Base-by-base conservation (phyloP, 1,284 basidiomycete genomes). In the Megacollybia platyphylla region DNA sequence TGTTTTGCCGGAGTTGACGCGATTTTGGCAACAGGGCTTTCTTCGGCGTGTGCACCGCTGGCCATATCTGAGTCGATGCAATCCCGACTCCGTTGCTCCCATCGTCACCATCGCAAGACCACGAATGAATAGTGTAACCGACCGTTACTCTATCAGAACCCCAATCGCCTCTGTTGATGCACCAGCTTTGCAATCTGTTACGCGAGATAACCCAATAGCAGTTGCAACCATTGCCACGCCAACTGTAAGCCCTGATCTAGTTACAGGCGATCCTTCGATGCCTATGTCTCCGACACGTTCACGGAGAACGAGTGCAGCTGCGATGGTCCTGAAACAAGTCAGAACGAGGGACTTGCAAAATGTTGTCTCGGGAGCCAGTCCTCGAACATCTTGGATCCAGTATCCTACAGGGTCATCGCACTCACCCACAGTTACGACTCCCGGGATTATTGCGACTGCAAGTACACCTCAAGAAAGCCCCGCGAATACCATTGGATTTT, bases 21-120 rank as follows among this genome's bases (percentile, higher is more conserved):
- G n/a, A 41, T 41, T 13, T 45, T 38, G n/a, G 7, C 20, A 24
- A 24, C 46, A 85, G 83, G 93, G 92, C 0, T 98, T 97, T 56
- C 68, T 99, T 9, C 79, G 89, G 5, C 71, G 96, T 31, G 83
- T 97, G 0, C 90, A 97, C 57, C 79, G 92, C 11, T 98, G 87
- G 73, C 96, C 96, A 0, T 67, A 96, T 31, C 69, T 87, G 35
- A 63, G n/a, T 26, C 18, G n/a, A 17, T 15, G n/a, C 3, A 10
- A 9, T n/a, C 28, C 42, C 30, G 29, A 34, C 31, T 11, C 31
- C 31, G 31, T 4, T 34, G 31, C 6, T 34, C 31, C 31, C 3
- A 15, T 11, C 11, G 32, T 17, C 36, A 27, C 44, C n/a, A 28
- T 40, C 29, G 36, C 15, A 36, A 15, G n/a, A 34, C 36, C 36